Evolutionary conservation across 495 filamentous ascomycete species (phyloP).

Genomic region (Podospora pseudopauciseta): DNA sequence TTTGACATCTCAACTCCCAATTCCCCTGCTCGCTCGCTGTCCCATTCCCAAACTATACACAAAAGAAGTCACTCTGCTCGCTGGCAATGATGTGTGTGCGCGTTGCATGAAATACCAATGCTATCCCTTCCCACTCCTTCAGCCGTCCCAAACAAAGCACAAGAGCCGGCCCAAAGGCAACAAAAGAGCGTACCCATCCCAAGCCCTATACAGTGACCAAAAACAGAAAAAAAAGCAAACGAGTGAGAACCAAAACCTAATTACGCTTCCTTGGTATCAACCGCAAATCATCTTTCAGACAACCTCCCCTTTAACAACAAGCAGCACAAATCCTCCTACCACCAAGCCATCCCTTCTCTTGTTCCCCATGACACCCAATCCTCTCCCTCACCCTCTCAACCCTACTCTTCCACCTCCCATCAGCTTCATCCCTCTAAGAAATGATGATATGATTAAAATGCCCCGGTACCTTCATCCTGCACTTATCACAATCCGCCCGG

Average conservation of each 20-base stretch:
- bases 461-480: constrained; percentile 70
- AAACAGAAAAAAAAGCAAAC: not conserved
- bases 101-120: not conserved
- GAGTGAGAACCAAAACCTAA: not conserved
- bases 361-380: not conserved
- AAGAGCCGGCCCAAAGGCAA: not conserved
- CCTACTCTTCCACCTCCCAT: constrained; percentile 6
- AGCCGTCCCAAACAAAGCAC: not conserved
- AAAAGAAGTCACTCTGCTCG: not conserved
- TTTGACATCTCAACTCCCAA: not conserved
- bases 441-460: constrained; percentile 83
- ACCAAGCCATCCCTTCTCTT: not conserved
- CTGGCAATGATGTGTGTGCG: not conserved
- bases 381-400: constrained; percentile 14
- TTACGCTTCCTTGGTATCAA: not conserved
- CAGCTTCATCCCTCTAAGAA: constrained; percentile 36
- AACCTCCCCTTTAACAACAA: not conserved
- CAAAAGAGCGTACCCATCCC: not conserved
- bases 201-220: not conserved
- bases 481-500: constrained; percentile 83
- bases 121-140: not conserved
- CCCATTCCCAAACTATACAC: not conserved
- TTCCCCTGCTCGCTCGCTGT: not conserved
- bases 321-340: not conserved
- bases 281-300: not conserved